Base-by-base conservation (phyloP, 306 rosid species). In the Hylodesmum podocarpum region DNA sequence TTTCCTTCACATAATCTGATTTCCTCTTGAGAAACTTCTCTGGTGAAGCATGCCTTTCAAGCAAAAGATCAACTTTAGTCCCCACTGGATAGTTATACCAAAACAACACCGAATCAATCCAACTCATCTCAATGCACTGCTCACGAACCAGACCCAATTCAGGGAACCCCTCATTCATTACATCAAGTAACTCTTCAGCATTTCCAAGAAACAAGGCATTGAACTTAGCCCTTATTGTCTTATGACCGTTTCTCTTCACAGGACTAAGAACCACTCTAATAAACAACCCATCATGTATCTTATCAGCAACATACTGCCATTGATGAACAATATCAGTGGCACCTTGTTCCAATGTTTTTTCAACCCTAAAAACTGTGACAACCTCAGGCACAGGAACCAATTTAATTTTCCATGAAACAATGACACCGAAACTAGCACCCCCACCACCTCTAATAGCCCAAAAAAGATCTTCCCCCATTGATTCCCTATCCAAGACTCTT, bases 391-490 rank as follows among this genome's bases (percentile, higher is more conserved):
- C 84, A 46, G 73, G 68, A 78, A 88, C 91, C 25, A 91, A 54
- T 14, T 76, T 89, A 37, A 89, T 80, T 40, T 89, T 88, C 91
- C 95, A 91, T 2, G 95, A 88, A 84, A 85, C 85, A 14, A 90
- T 50, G 11, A 90, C 87, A 0, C 93, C 97, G 47, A 90, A 92
- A 65, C 97, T 90, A 19, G 92, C 97, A 19, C 92, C 93, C 43
- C 97, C 97, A 8, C 93, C 96, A 7, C 97, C 96, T 82, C 86
- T 87, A 76, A 92, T 87, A 13, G 96, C 96, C 97, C 97, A 92
- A 14, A 92, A 92, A 72, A 92, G 86, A 83, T 90, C 92, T 36
- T 90, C 96, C 15, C 97, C 96, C 97, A 92, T 92, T 36, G 88
- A 77, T 51, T 66, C 33, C 70, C 91, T 80, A 16, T 87, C 90